A percentile compares a stretch with the other conserved stretches of the same genome.
These are phyloP conservation scores for Trametes meyenii DNA, from an alignment of 768 basidiomycete genomes.

Conservation along the genomic window DNA sequence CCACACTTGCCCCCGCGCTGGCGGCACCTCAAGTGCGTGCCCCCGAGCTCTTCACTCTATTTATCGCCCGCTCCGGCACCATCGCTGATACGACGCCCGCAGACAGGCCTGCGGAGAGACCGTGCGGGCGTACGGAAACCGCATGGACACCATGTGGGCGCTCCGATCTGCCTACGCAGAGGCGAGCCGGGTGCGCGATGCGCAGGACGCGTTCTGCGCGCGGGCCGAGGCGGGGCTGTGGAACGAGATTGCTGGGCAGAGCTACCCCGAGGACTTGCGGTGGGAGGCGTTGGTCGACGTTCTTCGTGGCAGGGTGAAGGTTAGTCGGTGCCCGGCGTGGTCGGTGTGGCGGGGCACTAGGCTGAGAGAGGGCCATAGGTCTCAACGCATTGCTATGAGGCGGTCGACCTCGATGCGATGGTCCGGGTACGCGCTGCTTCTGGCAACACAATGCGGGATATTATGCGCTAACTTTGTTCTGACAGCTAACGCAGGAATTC, in stretches of 20 bases:
- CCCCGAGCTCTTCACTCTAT: not conserved
- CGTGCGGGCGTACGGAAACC: constrained; percentile 36
- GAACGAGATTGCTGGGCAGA: constrained; percentile 38
- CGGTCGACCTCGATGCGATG: constrained; percentile 73
- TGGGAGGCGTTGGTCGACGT: constrained; percentile 85
- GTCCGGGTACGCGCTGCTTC: constrained; percentile 53
- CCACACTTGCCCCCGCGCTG: constrained; percentile 54
- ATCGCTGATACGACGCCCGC: not conserved
- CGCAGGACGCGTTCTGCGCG: constrained; percentile 73
- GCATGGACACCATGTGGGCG: constrained; percentile 82
- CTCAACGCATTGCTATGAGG: constrained; percentile 70
- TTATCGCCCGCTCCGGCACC: not conserved
- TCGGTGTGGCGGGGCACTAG: not conserved
- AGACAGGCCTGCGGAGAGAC: constrained; percentile 50
- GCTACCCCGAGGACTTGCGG: constrained; percentile 69
- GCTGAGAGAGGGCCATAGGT: constrained; percentile 41
- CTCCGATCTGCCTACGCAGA: constrained; percentile 79
- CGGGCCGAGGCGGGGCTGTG: constrained; percentile 54
- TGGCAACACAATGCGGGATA: not conserved
- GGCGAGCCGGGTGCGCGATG: constrained; percentile 65
- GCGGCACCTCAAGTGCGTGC: constrained; percentile 80
- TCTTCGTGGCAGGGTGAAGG: constrained; percentile 85
- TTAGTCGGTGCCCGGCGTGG: constrained; percentile 27
- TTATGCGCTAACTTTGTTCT: not conserved
- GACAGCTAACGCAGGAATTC: constrained; percentile 81